Evolutionary conservation across 2,329 filamentous ascomycete species (phyloP).

Genomic region (Gaeumannomyces sp.): DNA sequence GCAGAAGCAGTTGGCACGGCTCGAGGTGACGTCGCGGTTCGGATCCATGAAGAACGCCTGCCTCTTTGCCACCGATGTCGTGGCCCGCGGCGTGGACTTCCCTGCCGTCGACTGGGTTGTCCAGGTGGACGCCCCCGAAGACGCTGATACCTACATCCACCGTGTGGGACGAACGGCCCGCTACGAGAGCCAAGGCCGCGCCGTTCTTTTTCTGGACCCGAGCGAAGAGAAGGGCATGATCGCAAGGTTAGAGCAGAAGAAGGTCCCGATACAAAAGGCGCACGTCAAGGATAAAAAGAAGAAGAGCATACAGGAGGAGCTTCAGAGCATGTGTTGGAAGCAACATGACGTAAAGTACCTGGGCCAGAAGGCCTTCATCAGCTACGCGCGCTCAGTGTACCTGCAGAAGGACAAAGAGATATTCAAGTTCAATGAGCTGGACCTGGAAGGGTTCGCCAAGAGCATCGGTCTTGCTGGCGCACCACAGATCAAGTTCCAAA

Average conservation of each 20-base stretch:
- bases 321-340: constrained; percentile 95
- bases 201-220: constrained; percentile 86
- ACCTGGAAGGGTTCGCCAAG: constrained; percentile 77
- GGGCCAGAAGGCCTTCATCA: constrained; percentile 92
- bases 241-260: constrained; percentile 76
- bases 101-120: constrained; percentile 97
- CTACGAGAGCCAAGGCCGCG: constrained; percentile 80
- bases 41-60: constrained; percentile 75
- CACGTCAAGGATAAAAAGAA: constrained; percentile 88
- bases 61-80: constrained; percentile 91
- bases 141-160: constrained; percentile 96
- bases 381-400: constrained; percentile 78
- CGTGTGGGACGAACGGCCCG: constrained; percentile 91
- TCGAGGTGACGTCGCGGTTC: constrained; percentile 84
- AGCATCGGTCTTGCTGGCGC: constrained; percentile 86
- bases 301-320: constrained; percentile 71
- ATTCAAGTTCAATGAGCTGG: constrained; percentile 76
- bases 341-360: constrained; percentile 91
- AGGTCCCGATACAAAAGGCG: constrained; percentile 80
- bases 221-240: constrained; percentile 92
- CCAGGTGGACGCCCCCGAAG: constrained; percentile 95
- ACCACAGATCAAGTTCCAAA: constrained; percentile 88
- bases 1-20: constrained; percentile 82
- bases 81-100: constrained; percentile 90
- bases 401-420: constrained; percentile 88